Conservation (phyloP, 441 rosid genomes). For the Erysimum pusillum region DNA sequence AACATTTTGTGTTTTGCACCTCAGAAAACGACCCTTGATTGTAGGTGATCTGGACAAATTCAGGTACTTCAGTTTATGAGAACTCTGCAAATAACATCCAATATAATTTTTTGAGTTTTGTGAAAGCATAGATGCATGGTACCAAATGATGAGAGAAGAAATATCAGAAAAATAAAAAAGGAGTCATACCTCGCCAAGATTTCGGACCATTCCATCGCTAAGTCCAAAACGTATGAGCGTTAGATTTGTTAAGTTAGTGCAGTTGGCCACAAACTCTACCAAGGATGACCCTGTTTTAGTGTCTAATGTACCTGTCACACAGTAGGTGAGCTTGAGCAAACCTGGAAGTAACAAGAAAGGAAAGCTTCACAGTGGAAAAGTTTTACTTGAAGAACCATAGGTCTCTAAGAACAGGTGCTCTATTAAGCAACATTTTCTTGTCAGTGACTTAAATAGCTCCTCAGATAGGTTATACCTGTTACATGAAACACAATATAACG, state of each 20-base stretch:
- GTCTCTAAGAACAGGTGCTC: conserved; percentile 76
- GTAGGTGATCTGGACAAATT: conserved; percentile 39
- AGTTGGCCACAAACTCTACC: conserved; percentile 37
- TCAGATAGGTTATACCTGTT: conserved; percentile 68
- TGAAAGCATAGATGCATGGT: conserved; percentile 13
- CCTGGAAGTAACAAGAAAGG: background rate
- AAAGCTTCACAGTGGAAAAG: conserved; percentile 31
- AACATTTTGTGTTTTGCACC: conserved; percentile 28
- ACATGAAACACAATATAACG: conserved; percentile 16
- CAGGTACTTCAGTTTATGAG: conserved; percentile 33
- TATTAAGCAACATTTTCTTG: conserved; percentile 67
- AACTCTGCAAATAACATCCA: conserved; percentile 38
- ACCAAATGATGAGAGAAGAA: conserved; percentile 19
- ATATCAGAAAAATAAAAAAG: background rate
- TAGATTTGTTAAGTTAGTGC: conserved; percentile 38
- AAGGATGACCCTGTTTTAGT: conserved; percentile 19
- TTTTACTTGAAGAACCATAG: conserved; percentile 22
- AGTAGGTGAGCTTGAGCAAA: conserved; percentile 19
- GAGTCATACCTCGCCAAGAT: conserved; percentile 36
- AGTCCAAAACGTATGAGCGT: conserved; percentile 41
- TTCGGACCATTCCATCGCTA: conserved; percentile 10
- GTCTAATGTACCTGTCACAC: conserved; percentile 30
- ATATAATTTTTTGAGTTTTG: background rate
- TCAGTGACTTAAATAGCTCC: conserved; percentile 63
- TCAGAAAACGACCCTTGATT: conserved; percentile 42